phyloP scores from a whole-genome alignment of 2,329 filamentous ascomycete genomes.

The Metarhizium humberi region DNA sequence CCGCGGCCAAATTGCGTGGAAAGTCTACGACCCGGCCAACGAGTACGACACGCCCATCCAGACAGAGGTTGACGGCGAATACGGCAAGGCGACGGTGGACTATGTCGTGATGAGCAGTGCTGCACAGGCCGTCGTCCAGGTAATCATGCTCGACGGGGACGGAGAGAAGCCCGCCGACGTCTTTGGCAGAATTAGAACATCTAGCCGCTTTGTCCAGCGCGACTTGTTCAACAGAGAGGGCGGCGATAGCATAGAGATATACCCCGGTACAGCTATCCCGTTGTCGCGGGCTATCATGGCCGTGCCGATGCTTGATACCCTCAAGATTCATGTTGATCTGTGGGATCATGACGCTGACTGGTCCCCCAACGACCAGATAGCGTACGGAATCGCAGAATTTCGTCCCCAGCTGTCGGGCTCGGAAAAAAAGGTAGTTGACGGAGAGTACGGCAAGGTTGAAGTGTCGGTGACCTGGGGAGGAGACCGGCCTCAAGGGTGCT shows the following conservation, averaged over 20 bases:
- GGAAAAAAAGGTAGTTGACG: not conserved
- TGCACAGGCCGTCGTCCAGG: not conserved
- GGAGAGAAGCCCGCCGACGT: conserved; percentile 4
- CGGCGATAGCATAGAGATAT: not conserved
- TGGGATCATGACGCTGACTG: not conserved
- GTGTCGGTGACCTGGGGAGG: not conserved
- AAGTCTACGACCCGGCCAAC: not conserved
- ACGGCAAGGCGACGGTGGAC: conserved; percentile 3
- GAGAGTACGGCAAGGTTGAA: not conserved
- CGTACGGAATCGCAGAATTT: not conserved
- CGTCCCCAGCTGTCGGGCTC: not conserved
- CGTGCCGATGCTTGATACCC: not conserved
- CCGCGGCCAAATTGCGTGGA: not conserved
- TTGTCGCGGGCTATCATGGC: not conserved
- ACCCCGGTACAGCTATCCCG: not conserved
- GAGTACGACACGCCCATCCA: not conserved
- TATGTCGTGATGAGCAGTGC: conserved; percentile 4
- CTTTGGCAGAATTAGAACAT: not conserved
- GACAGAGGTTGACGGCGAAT: not conserved
- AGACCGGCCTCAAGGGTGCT: too few relatives aligned
- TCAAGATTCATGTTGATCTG: not conserved
- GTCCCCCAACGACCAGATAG: not conserved
- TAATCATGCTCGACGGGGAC: conserved; percentile 6
- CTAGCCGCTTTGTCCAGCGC: not conserved
- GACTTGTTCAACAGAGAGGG: not conserved